Percentiles rank a stretch among this genome's conserved stretches.
These are phyloP conservation scores for Nasturtium officinale DNA, from an alignment of 345 rosid species.

Conservation along the genomic window DNA sequence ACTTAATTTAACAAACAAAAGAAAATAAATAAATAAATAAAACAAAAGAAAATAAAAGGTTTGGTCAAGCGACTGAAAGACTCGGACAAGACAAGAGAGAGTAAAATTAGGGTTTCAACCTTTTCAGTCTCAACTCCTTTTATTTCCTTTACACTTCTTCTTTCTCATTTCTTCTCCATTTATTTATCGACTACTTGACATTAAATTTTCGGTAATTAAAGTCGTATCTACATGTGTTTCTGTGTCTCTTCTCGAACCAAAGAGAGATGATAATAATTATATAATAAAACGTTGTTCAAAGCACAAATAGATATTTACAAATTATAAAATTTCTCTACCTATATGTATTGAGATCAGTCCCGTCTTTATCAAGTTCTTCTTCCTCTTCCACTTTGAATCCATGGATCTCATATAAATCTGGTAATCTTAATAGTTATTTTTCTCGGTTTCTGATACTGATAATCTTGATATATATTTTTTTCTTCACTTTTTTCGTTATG, in stretches of 20 bases:
- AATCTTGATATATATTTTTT: background rate
- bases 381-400: slow-evolving; percentile 10
- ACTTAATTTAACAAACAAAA: slow-evolving; percentile 6
- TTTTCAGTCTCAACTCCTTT: slow-evolving; percentile 46
- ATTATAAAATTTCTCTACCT: background rate
- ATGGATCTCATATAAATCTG: slow-evolving; percentile 22
- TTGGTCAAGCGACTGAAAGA: slow-evolving; percentile 33
- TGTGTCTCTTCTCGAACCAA: slow-evolving; percentile 41
- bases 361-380: slow-evolving; percentile 30
- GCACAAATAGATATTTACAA: background rate
- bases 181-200: slow-evolving; percentile 45
- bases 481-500: background rate
- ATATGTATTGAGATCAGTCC: slow-evolving; percentile 32
- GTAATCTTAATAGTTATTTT: background rate
- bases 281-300: slow-evolving; percentile 21
- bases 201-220: slow-evolving; percentile 38
- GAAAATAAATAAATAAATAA: background rate
- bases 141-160: slow-evolving; percentile 44
- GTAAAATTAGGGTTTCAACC: slow-evolving; percentile 40
- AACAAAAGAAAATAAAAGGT: slow-evolving; percentile 4
- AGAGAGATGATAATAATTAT: background rate
- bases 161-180: slow-evolving; percentile 35
- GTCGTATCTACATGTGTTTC: slow-evolving; percentile 48
- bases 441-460: background rate
- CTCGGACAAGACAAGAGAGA: slow-evolving; percentile 39